A percentile compares a stretch with the other conserved stretches of the same genome.
These are phyloP conservation scores for Lentinula lateritia DNA, from an alignment of 768 basidiomycete genomes.

Conservation along the genomic window DNA sequence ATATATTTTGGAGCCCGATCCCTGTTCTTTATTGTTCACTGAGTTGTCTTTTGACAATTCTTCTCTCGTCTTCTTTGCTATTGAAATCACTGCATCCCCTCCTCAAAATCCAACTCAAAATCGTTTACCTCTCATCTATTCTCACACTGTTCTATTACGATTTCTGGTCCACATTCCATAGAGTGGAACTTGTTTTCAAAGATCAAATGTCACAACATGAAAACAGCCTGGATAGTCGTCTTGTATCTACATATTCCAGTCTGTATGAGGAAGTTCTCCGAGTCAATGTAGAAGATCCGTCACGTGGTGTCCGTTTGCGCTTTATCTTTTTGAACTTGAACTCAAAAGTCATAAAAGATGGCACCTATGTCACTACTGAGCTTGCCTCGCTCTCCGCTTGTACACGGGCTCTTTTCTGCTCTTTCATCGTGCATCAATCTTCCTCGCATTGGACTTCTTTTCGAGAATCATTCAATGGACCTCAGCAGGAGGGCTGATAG, in stretches of 20 bases:
- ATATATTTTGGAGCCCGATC: neutral
- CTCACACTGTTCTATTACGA: neutral
- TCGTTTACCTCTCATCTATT: neutral
- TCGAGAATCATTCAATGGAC: neutral
- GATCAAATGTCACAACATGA: too few relatives aligned
- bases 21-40: neutral
- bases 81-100: neutral
- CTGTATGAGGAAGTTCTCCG: too few relatives aligned
- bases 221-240: too few relatives aligned
- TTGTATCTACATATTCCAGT: too few relatives aligned
- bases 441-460: too few relatives aligned
- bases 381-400: neutral
- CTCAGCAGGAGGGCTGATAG: neutral
- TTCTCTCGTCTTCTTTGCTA: slow-evolving; percentile 1
- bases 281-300: neutral
- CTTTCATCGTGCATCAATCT: neutral
- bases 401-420: neutral
- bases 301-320: too few relatives aligned
- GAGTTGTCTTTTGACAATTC: neutral
- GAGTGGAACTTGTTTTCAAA: neutral
- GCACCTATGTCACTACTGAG: neutral
- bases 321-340: too few relatives aligned
- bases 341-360: neutral
- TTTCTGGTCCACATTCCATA: neutral
- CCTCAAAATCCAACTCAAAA: neutral